Percentiles rank a stretch among this genome's conserved stretches.
phyloP scores from a whole-genome alignment of 2,329 filamentous ascomycete species.

The Cladophialophora bantiana region DNA sequence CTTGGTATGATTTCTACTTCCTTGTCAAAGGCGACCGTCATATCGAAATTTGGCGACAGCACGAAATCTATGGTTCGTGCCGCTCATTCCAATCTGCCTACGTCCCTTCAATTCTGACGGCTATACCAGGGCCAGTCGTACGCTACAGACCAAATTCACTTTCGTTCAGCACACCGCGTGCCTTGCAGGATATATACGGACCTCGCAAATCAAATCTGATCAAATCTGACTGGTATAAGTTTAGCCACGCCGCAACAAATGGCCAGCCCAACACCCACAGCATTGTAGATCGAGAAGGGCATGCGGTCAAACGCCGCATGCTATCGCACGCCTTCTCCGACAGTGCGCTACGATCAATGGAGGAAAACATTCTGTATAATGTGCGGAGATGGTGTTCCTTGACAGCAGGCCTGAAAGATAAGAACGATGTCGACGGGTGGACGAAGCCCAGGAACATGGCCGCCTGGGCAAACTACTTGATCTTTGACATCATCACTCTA shows the following conservation, averaged over 20 bases:
- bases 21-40: neutral
- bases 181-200: neutral
- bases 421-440: neutral
- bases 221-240: neutral
- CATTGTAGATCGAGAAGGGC: neutral
- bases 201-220: neutral
- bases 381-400: conserved; percentile 1
- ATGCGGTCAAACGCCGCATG: neutral
- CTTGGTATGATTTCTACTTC: conserved; percentile 1
- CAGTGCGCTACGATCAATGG: neutral
- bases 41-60: conserved; percentile 1
- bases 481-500: conserved; percentile 1
- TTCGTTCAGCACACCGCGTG: neutral
- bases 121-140: neutral
- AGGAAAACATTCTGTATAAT: neutral
- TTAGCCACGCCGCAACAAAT: neutral
- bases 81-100: neutral
- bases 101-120: neutral
- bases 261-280: neutral
- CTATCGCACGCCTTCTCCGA: conserved; percentile 3
- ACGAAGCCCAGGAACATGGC: neutral
- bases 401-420: neutral
- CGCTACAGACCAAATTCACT: neutral
- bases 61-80: neutral
- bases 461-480: neutral